A percentile compares a stretch with the other conserved stretches of the same genome.
Conservation (phyloP, 2,329 filamentous ascomycete genomes). For the Penicillium sp. region DNA sequence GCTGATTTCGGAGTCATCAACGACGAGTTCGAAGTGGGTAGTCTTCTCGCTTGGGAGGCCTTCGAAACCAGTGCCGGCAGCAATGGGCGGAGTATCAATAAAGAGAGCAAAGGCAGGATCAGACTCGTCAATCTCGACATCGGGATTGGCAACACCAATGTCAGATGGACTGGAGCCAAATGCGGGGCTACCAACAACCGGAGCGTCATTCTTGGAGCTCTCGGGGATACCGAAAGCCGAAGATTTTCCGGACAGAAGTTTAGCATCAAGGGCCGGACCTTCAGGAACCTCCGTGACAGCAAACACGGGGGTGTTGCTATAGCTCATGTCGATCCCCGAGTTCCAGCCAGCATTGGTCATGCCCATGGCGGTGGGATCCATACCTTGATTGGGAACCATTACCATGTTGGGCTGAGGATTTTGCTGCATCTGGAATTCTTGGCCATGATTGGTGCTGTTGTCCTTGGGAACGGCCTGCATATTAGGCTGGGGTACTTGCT, state of each 20-base stretch:
- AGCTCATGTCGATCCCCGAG: conserved; percentile 46
- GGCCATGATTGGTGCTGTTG: conserved; percentile 56
- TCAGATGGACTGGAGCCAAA: conserved; percentile 15
- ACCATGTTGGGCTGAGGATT: conserved; percentile 67
- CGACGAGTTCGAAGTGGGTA: conserved; percentile 61
- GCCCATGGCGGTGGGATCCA: conserved; percentile 67
- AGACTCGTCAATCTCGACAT: conserved; percentile 55
- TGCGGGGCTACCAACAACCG: conserved; percentile 44
- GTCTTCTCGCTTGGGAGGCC: conserved; percentile 63
- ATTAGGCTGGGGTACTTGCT: conserved; percentile 38
- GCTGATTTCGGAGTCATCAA: conserved; percentile 38
- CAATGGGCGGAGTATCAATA: conserved; percentile 49
- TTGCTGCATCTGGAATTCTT: conserved; percentile 59
- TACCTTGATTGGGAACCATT: conserved; percentile 73
- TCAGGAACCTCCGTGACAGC: conserved; percentile 68
- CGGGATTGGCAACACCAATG: conserved; percentile 25
- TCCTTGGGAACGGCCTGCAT: conserved; percentile 60
- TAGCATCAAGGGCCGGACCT: conserved; percentile 58
- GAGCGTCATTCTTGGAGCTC: conserved; percentile 49
- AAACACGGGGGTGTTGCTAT: conserved; percentile 51
- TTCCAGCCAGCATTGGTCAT: conserved; percentile 48
- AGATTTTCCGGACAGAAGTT: conserved; percentile 68
- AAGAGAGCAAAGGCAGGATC: conserved; percentile 48
- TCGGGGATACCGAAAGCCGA: conserved; percentile 49
- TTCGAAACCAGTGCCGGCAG: conserved; percentile 40